Percentiles rank a stretch among this genome's conserved stretches.
Conservation (phyloP, 805 yeast genomes). For the Saturnispora bothae region DNA sequence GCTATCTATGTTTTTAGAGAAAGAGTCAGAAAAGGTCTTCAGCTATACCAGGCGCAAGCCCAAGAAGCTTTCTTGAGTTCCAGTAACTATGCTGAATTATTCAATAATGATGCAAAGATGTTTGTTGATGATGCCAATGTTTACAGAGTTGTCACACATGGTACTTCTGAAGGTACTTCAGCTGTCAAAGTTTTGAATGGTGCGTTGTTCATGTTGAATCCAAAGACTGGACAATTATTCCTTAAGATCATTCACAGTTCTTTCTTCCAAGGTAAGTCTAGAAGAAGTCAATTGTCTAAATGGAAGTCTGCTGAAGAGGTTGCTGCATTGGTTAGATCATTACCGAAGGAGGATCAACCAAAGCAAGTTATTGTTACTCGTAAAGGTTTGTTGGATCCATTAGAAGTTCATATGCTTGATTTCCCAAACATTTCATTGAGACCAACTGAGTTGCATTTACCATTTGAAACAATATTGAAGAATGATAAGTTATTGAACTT, state of each 20-base stretch:
- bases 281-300: conserved; percentile 84
- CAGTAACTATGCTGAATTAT: conserved; percentile 80
- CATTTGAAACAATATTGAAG: conserved; percentile 78
- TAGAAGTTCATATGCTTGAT: conserved; percentile 94
- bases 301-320: conserved; percentile 99
- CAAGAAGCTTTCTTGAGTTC: conserved; percentile 87
- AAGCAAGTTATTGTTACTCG: conserved; percentile 84
- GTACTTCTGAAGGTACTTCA: conserved; percentile 85
- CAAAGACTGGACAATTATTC: conserved; percentile 82
- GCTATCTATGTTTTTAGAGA: conserved; percentile 86
- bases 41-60: conserved; percentile 85
- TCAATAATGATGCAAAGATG: conserved; percentile 72
- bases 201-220: conserved; percentile 80
- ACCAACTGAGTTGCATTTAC: conserved; percentile 80
- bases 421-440: conserved; percentile 87
- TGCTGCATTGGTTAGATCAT: conserved; percentile 77
- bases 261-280: conserved; percentile 95
- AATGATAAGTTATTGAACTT: conserved; percentile 70
- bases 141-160: conserved; percentile 83
- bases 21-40: conserved; percentile 87
- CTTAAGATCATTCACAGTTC: conserved; percentile 86
- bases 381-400: conserved; percentile 85
- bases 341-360: conserved; percentile 92
- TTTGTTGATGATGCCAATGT: conserved; percentile 93
- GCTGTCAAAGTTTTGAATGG: conserved; percentile 93